phyloP scores from a whole-genome alignment of 495 filamentous ascomycete species.

The Ramalina intermedia region DNA sequence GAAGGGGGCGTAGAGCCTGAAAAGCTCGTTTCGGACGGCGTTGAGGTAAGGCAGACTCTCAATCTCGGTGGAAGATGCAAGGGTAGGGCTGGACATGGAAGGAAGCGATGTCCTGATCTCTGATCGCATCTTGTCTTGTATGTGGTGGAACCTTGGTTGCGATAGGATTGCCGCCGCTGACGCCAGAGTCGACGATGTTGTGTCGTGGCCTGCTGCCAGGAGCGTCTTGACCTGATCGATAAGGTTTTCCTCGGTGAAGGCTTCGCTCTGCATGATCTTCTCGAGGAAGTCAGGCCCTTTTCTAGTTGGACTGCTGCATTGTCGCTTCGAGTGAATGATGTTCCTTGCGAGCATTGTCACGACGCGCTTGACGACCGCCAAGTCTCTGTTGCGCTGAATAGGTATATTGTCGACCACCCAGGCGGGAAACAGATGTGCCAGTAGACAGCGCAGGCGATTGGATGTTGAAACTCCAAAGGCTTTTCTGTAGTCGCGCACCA shows the following conservation, averaged over 20 bases:
- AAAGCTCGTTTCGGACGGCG: conserved; percentile 54
- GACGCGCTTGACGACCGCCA: conserved; percentile 34
- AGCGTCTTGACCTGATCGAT: conserved; percentile 71
- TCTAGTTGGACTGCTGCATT: conserved; percentile 18
- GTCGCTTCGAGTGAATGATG: conserved; percentile 52
- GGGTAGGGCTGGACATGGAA: conserved; percentile 19
- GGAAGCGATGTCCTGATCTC: conserved; percentile 52
- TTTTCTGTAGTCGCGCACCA: conserved; percentile 41
- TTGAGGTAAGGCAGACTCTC: conserved; percentile 49
- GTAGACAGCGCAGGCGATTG: conserved; percentile 27
- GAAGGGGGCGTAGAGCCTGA: conserved; percentile 57
- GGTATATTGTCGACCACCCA: conserved; percentile 35
- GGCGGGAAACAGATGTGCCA: conserved; percentile 26
- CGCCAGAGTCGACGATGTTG: conserved; percentile 12
- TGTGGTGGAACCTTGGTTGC: conserved; percentile 25
- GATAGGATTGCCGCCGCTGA: conserved; percentile 7
- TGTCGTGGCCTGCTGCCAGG: conserved; percentile 61
- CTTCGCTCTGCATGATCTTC: conserved; percentile 42
- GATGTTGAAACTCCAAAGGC: conserved; percentile 36
- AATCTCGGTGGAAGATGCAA: not conserved
- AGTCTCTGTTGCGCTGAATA: conserved; percentile 46
- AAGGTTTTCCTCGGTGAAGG: conserved; percentile 49
- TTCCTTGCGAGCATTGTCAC: conserved; percentile 47
- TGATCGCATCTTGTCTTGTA: conserved; percentile 39
- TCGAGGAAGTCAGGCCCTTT: not conserved